Percentiles rank a stretch among this genome's conserved stretches.
Evolutionary conservation across 306 rosid genomes (phyloP).

Genomic region (Pyrus betulifolia): DNA sequence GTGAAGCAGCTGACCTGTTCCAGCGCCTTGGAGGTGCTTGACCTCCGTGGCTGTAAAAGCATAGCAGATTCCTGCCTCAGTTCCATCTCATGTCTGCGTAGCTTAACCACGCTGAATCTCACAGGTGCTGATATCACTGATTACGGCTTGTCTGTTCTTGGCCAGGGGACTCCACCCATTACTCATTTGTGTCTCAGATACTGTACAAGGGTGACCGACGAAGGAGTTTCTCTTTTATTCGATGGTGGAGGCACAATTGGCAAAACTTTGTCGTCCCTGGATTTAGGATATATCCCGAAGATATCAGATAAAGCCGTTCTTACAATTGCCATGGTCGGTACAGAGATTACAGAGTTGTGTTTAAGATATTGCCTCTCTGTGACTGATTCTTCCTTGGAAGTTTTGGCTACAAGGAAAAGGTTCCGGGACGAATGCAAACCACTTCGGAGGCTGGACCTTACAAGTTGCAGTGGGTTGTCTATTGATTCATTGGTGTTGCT

Average conservation of each 20-base stretch:
- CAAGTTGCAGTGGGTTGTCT: conserved; percentile 19
- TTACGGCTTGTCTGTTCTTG: conserved; percentile 19
- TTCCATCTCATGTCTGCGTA: conserved; percentile 10
- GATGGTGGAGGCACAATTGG: conserved; percentile 18
- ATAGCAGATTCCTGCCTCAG: conserved; percentile 24
- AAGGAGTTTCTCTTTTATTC: conserved; percentile 17
- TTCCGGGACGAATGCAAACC: conserved; percentile 6
- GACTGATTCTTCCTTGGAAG: conserved; percentile 18
- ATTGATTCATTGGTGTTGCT: conserved; percentile 8
- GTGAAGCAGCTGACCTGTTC: conserved; percentile 23
- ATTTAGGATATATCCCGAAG: conserved; percentile 25
- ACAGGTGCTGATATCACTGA: conserved; percentile 21
- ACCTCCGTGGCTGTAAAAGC: conserved; percentile 30
- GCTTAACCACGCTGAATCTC: conserved; percentile 18
- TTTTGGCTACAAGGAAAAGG: conserved; percentile 18
- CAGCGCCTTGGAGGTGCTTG: conserved; percentile 19
- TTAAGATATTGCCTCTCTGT: conserved; percentile 20
- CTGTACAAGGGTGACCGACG: conserved; percentile 25
- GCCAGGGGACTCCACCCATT: conserved; percentile 14
- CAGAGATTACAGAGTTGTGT: conserved; percentile 17
- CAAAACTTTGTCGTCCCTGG: conserved; percentile 20
- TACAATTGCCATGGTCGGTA: conserved; percentile 10
- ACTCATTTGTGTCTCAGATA: conserved; percentile 21
- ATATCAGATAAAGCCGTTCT: conserved; percentile 21
- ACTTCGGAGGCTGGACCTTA: conserved; percentile 24